These are phyloP conservation scores for Jatropha multifida DNA, from an alignment of 441 rosid genomes.

Conservation along the genomic window DNA sequence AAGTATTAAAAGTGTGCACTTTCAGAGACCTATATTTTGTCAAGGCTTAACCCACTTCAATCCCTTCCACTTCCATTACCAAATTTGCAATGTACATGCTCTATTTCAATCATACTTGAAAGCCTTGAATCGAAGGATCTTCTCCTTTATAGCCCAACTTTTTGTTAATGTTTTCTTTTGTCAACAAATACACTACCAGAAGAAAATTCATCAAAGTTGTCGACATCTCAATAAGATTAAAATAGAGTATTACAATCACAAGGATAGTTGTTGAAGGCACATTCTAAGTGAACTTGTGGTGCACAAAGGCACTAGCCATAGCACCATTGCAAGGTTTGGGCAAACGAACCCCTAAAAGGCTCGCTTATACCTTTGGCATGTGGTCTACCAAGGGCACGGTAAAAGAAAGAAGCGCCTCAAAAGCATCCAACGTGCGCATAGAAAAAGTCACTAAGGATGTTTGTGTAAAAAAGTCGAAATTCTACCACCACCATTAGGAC, in stretches of 20 bases:
- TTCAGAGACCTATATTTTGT: neutral
- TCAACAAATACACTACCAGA: neutral
- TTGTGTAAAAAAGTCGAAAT: neutral
- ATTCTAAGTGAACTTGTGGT: neutral
- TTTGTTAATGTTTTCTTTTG: neutral
- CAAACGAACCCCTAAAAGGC: neutral
- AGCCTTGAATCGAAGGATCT: neutral
- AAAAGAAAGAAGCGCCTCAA: neutral
- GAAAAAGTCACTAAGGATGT: neutral
- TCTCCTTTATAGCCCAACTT: neutral
- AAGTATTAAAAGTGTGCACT: neutral
- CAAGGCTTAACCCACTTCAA: neutral
- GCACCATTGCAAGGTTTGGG: neutral
- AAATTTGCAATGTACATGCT: neutral
- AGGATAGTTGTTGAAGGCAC: neutral
- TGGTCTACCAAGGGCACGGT: neutral
- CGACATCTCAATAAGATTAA: neutral
- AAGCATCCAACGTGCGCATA: too few relatives aligned
- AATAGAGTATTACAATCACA: neutral
- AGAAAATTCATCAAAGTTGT: neutral
- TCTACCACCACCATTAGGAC: neutral
- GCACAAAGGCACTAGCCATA: neutral
- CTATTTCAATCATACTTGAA: neutral
- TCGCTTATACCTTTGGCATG: neutral
- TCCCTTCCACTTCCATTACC: neutral